Base-by-base conservation (phyloP, 306 rosid genomes). In the Prunus salicina region DNA sequence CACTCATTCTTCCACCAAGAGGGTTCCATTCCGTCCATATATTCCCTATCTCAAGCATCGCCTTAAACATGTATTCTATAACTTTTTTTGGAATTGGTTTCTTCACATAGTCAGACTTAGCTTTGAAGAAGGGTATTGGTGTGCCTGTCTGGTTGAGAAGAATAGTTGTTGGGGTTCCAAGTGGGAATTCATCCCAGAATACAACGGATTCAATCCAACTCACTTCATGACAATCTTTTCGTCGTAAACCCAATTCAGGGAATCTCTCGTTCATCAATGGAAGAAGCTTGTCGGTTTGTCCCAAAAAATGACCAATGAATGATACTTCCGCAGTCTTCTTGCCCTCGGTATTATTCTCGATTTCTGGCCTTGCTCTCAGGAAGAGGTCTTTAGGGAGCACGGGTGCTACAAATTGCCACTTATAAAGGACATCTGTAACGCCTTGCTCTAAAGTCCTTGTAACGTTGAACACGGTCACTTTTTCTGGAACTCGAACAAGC, bases 321-420 rank as follows among this genome's bases (percentile, higher is more conserved):
- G 87, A 67, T 9, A 69, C 81, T 73, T 77, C 82, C 1, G 86
- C 27, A 9, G 89, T 91, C 70, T 56, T 88, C 67, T 19, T 13
- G 0, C 71, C 71, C 18, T 32, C 76, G 18, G 25, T 43, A 20
- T 53, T 73, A 3, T 47, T 72, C n/a, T 57, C 76, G 25, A 15
- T 12, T 12, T 56, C 38, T 13, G 93, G 91, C 64, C 64, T 73
- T 74, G 84, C 52, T 81, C 93, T 57, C 86, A 91, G 72, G 88
- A 88, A 88, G 27, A 88, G 86, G 70, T 83, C 70, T 28, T 88
- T 85, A 34, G 87, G 89, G 0, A 64, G 76, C 0, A 4, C 27
- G 0, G 90, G 86, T 10, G 96, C 91, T 61, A 89, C 93, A 6
- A 85, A 57, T 69, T 88, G 93, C 76, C 79, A 82, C 32, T 79